Evolutionary conservation across 2,329 filamentous ascomycete genomes (phyloP).

Genomic region (Trichoderma pleuroti): DNA sequence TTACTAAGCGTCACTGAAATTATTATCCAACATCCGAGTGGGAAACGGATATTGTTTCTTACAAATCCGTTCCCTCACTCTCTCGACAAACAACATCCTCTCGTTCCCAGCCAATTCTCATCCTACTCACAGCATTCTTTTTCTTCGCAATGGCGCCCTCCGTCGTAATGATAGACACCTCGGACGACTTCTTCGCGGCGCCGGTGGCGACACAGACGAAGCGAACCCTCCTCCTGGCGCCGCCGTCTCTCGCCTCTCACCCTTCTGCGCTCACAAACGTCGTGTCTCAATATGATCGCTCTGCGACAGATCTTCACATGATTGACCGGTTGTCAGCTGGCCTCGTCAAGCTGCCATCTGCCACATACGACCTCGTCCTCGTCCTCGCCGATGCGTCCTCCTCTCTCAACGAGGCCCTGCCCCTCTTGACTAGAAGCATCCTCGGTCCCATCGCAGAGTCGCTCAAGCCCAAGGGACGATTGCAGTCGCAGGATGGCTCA

Average conservation of each 20-base stretch:
- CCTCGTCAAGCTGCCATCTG: conserved; percentile 69
- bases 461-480: conserved; percentile 16
- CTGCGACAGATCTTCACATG: conserved; percentile 89
- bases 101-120: not conserved
- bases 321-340: conserved; percentile 86
- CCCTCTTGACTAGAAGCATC: conserved; percentile 56
- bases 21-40: conserved; percentile 5
- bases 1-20: conserved; percentile 17
- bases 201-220: conserved; percentile 31
- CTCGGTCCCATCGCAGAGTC: conserved; percentile 17
- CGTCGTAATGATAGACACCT: conserved; percentile 52
- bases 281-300: conserved; percentile 69
- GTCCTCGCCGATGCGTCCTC: conserved; percentile 65
- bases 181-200: conserved; percentile 46
- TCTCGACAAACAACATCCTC: not conserved
- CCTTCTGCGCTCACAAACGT: conserved; percentile 71
- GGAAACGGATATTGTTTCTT: conserved; percentile 1
- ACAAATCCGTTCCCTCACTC: conserved; percentile 8
- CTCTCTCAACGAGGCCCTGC: conserved; percentile 51
- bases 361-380: conserved; percentile 80
- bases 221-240: conserved; percentile 80
- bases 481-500: conserved; percentile 17
- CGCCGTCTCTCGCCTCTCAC: conserved; percentile 83
- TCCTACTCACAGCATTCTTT: not conserved
- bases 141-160: conserved; percentile 51